A percentile compares a stretch with the other conserved stretches of the same genome.
Conservation (phyloP, 805 yeast genomes). For the Cyberlindnera nakhonratchasimensis region DNA sequence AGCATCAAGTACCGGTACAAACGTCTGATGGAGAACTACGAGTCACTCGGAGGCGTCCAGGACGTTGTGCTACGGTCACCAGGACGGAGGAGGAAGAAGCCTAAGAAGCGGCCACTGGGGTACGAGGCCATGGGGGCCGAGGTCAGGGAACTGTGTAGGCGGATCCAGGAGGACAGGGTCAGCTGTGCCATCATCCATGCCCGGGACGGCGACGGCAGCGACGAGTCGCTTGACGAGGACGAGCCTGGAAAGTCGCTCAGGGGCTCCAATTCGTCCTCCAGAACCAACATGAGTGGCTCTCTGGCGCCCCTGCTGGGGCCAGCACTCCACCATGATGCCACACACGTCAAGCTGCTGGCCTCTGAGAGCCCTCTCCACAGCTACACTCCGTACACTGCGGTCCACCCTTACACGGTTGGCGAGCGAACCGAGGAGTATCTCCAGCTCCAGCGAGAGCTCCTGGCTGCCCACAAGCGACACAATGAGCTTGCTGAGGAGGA, state of each 20-base stretch:
- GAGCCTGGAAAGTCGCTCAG: neutral
- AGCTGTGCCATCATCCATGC: too few species aligned
- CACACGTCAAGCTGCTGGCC: too few species aligned
- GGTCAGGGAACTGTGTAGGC: too few species aligned
- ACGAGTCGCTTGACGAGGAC: neutral
- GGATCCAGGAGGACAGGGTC: too few species aligned
- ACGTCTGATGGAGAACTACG: neutral
- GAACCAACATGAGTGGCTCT: neutral
- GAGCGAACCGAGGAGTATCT: too few species aligned
- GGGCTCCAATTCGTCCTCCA: conserved; percentile 1
- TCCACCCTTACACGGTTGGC: too few species aligned
- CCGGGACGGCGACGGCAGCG: too few species aligned
- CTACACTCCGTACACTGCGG: too few species aligned
- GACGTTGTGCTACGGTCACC: neutral
- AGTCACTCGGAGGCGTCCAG: neutral
- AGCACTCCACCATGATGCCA: too few species aligned
- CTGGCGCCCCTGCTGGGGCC: too few species aligned
- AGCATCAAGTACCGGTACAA: conserved; percentile 4
- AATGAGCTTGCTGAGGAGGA: conserved; percentile 12
- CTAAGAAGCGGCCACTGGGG: too few species aligned
- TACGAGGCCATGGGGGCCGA: too few species aligned
- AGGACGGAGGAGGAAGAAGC: neutral
- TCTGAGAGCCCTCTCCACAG: neutral
- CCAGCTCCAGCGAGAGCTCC: neutral
- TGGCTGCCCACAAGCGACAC: conserved; percentile 6